Evolutionary conservation across 352 stramenopile species (phyloP), one percentile per base, ranked within the genome.

Genomic region (Phytophthora fragariae): DNA sequence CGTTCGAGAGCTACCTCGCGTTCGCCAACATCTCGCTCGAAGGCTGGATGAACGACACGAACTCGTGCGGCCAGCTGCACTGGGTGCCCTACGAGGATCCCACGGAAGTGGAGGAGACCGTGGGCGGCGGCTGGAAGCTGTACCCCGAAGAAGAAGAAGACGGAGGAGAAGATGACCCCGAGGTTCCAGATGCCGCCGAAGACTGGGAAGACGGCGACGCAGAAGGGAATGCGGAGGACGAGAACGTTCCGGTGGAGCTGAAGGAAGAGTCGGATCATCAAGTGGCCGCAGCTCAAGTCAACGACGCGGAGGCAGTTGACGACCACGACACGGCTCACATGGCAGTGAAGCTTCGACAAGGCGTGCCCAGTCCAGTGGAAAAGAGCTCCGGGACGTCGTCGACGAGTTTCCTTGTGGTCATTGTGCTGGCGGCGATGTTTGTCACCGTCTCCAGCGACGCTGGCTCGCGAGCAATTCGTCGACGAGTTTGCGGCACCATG

Each of bases 51-150:
- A 85, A 84, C 60, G 85, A 88, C 55, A 82, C 71, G 5, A 71
- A 89, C n/a, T 86, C 81, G 10, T 92, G 85, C 57, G 63, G 76
- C 1, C 85, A 92, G 56, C 70, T 92, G 19, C 84, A 90, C 56
- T 91, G 85, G 85, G 76, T 92, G 7, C 83, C 85, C 14, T 92
- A 90, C 59, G 59, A 64, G 44, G 63, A 92, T 57, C 57, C 83
- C 3, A 79, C 63, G 0, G 70, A 83, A 4, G 77, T 92, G 11
- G 84, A 92, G 60, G 33, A 77, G 46, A 75, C 82, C 2, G 72
- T 91, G 12, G 82, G 82, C 0, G 39, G 54, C n/a, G 84, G 82
- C 14, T 91, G 82, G 84, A 85, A 74, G 50, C 55, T 90, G 29
- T 68, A 80, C 35, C 70, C 50, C 10, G 68, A 46, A 44, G 10